Evolutionary conservation across 2,329 filamentous ascomycete genomes (phyloP).

Genomic region (Neoscytalidium dimidiatum): DNA sequence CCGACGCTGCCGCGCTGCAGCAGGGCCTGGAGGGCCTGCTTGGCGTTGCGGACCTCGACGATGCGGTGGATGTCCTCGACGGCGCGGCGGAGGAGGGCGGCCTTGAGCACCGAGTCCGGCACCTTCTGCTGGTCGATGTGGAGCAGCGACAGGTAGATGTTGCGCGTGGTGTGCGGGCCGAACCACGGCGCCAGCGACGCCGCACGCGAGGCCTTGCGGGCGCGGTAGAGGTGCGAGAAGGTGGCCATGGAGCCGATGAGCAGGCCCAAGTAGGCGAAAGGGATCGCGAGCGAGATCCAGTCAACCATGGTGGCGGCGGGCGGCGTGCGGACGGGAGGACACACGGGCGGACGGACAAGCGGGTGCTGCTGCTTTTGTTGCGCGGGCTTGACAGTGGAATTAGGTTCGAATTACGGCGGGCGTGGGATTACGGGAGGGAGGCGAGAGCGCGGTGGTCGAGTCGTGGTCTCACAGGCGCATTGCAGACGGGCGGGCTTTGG

Average conservation of each 20-base stretch:
- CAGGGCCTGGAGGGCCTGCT: slow-evolving; percentile 80
- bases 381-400: neutral
- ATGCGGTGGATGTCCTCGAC: slow-evolving; percentile 92
- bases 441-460: neutral
- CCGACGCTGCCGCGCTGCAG: slow-evolving; percentile 90
- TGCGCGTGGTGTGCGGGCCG: slow-evolving; percentile 82
- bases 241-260: slow-evolving; percentile 85
- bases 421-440: neutral
- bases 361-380: neutral
- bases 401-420: neutral
- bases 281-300: slow-evolving; percentile 83
- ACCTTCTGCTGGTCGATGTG: slow-evolving; percentile 72
- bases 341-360: too few relatives aligned
- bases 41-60: slow-evolving; percentile 83
- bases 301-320: slow-evolving; percentile 55
- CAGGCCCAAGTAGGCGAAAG: slow-evolving; percentile 85
- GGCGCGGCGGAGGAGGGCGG: slow-evolving; percentile 84
- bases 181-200: slow-evolving; percentile 94
- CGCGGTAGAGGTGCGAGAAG: slow-evolving; percentile 90
- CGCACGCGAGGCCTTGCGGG: slow-evolving; percentile 79
- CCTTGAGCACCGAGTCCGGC: slow-evolving; percentile 83
- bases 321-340: neutral
- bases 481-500: neutral
- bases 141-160: slow-evolving; percentile 90
- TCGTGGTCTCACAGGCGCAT: slow-evolving; percentile 9